Evolutionary conservation across 768 basidiomycete genomes (phyloP), one percentile per base, ranked within the genome.

Genomic region (Cubamyces sp.): DNA sequence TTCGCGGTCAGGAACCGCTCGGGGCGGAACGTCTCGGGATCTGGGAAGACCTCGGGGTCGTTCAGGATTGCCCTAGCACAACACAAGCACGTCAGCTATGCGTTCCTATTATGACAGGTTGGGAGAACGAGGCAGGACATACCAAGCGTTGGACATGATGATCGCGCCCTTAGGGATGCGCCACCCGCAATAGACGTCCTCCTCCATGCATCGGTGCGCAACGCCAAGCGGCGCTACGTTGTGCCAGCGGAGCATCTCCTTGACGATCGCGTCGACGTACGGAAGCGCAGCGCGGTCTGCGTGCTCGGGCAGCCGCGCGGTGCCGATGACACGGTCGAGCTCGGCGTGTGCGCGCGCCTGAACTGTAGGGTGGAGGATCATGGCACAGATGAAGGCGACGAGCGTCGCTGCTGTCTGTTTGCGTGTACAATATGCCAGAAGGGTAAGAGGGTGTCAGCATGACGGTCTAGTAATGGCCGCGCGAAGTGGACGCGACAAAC

Each of bases 61-160:
- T 81, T 82, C 28, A 83, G 73, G 49, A 85, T 82, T 1, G 77
- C 76, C 82, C 84, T 84, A 34, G n/a, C n/a, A n/a, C n/a, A n/a
- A n/a, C 19, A 7, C 28, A 3, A 30, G 5, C 11, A 26, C 25
- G 23, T 12, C 26, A 49, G 26, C 23, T 16, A 19, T 12, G 45
- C 18, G 9, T 6, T 34, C 9, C 34, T 34, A 34, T n/a, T 34
- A 34, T 11, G 9, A 9, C 34, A 34, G 34, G 9, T n/a, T n/a
- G n/a, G n/a, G n/a, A n/a, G n/a, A n/a, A n/a, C n/a, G n/a, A n/a
- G n/a, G 34, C 34, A 34, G 6, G 6, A 34, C 48, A 3, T 12
- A 49, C 48, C 48, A 49, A 3, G 48, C 48, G 25, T 49, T 49
- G 15, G 26, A 12, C n/a, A 71, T 21, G 15, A 71, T 34, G 8